phyloP scores from a whole-genome alignment of 495 filamentous ascomycete genomes.

The Thermothielavioides terrestris region DNA sequence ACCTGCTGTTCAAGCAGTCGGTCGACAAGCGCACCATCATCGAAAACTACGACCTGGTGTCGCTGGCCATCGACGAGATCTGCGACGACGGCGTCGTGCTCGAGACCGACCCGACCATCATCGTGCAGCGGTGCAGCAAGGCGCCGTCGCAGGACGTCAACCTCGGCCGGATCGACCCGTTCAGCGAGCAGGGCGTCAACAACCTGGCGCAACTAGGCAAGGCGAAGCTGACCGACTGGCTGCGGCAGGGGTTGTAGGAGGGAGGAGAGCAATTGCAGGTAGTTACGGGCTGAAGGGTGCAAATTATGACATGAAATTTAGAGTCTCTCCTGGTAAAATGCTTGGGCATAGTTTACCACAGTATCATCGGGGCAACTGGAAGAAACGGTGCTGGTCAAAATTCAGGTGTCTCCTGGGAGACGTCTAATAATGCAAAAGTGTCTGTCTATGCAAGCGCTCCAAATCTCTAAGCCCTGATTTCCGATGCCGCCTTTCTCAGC shows the following conservation, averaged over 20 bases:
- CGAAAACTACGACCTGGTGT: conserved; percentile 92
- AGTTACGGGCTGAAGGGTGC: too few relatives aligned
- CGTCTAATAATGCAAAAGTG: conserved; percentile 2
- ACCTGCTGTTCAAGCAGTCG: conserved; percentile 87
- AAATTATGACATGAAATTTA: conserved; percentile 1
- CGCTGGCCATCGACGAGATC: conserved; percentile 89
- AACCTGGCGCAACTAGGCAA: conserved; percentile 95
- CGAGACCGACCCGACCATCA: conserved; percentile 89
- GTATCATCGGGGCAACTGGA: not conserved
- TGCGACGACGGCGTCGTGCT: conserved; percentile 95
- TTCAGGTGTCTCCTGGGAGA: conserved; percentile 12
- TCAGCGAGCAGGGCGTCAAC: conserved; percentile 90
- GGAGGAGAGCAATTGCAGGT: too few relatives aligned
- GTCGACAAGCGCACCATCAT: conserved; percentile 96
- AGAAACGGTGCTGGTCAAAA: not conserved
- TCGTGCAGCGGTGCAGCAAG: conserved; percentile 81
- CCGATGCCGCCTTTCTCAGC: conserved; percentile 74
- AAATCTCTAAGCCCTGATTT: conserved; percentile 43
- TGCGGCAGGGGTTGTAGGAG: conserved; percentile 63
- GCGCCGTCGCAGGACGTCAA: conserved; percentile 88
- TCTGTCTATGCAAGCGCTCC: too few relatives aligned
- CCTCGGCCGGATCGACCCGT: conserved; percentile 77
- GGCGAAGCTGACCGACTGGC: conserved; percentile 78
- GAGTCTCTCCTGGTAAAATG: not conserved
- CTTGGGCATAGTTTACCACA: not conserved